Base-by-base conservation (phyloP, 805 yeast species). In the Candida ficus region DNA sequence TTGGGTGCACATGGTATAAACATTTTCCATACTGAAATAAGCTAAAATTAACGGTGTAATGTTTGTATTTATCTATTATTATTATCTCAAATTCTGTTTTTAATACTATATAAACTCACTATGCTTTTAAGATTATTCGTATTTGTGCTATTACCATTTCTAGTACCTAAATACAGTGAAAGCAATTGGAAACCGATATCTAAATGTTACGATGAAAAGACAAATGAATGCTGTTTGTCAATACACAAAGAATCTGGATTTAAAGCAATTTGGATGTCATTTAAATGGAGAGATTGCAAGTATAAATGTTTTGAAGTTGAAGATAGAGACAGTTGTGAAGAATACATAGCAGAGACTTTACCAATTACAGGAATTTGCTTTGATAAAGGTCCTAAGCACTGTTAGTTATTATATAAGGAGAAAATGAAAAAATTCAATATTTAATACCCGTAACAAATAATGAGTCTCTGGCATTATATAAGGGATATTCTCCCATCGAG, bases 401-500 rank as follows among this genome's bases (percentile, higher is more conserved):
- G 27, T 25, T n/a, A n/a, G n/a, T n/a, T n/a, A n/a, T n/a, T n/a
- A n/a, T n/a, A n/a, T n/a, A n/a, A n/a, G n/a, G n/a, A n/a, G n/a
- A n/a, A n/a, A n/a, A n/a, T n/a, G n/a, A n/a, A n/a, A n/a, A n/a
- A n/a, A n/a, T n/a, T n/a, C n/a, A n/a, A n/a, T n/a, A n/a, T n/a
- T n/a, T n/a, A n/a, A n/a, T n/a, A n/a, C n/a, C n/a, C n/a, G n/a
- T n/a, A n/a, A n/a, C n/a, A n/a, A n/a, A n/a, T 12, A 17, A 37
- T 28, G 28, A n/a, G 33, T 14, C 9, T 11, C 9, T 14, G 33
- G 34, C 25, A 39, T 28, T 39, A 26, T 13, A 16, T 39, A 9
- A 19, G 29, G 7, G 54, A 52, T 19, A 5, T 48, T 4, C 17
- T 41, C 22, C 57, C 57, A 8, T 21, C 54, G 7, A 32, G 41